These are phyloP conservation scores for Rhodotorula sp. DNA, from an alignment of 1,284 basidiomycete species.

Conservation along the genomic window DNA sequence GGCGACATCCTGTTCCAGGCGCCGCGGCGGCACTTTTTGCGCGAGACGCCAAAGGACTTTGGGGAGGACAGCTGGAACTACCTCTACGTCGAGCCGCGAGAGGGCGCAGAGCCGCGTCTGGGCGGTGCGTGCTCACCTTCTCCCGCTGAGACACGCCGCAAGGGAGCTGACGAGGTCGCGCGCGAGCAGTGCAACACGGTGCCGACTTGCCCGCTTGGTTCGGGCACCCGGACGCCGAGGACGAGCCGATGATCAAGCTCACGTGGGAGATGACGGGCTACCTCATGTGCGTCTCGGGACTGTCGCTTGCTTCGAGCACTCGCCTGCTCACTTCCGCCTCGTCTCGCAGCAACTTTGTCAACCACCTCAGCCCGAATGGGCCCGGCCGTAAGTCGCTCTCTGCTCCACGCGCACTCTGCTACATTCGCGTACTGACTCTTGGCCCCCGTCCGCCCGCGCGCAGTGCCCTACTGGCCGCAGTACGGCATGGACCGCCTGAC, in stretches of 20 bases:
- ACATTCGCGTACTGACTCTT: not conserved
- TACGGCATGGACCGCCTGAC: constrained; percentile 36
- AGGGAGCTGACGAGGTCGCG: not conserved
- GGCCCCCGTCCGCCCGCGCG: not conserved
- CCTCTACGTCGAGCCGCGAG: constrained; percentile 21
- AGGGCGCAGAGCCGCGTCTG: constrained; percentile 19
- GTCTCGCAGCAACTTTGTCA: constrained; percentile 36
- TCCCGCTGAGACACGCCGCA: not conserved
- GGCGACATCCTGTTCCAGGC: constrained; percentile 42
- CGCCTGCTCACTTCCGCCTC: not conserved
- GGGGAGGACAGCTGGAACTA: constrained; percentile 40
- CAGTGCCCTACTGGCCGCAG: constrained; percentile 38
- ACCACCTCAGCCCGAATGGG: constrained; percentile 36
- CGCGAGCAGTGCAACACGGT: constrained; percentile 29
- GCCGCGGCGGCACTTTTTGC: constrained; percentile 35
- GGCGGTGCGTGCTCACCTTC: constrained; percentile 19
- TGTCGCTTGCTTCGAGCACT: no score
- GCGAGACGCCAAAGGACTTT: constrained; percentile 42
- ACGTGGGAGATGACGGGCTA: constrained; percentile 38
- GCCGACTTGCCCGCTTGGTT: constrained; percentile 38
- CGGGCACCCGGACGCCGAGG: constrained; percentile 23
- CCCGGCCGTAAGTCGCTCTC: constrained; percentile 26
- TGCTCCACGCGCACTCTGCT: not conserved
- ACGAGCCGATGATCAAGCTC: constrained; percentile 20
- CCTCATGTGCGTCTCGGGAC: constrained; percentile 27